phyloP scores from a whole-genome alignment of 805 yeast species.

The Candida ponderosae region DNA sequence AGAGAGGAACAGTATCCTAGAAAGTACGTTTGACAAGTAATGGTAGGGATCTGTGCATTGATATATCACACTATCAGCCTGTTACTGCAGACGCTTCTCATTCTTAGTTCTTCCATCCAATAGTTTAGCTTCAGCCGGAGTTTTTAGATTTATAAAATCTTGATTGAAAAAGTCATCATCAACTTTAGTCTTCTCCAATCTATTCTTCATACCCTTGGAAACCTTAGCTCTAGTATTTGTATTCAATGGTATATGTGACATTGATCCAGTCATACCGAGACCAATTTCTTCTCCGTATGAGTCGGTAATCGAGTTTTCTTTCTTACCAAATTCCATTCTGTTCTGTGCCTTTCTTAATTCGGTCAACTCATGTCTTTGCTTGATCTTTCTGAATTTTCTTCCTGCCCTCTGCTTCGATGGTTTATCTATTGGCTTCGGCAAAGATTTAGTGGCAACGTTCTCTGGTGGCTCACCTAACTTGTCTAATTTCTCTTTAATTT shows the following conservation, averaged over 20 bases:
- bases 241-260: slow-evolving; percentile 24
- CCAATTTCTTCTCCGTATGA: slow-evolving; percentile 78
- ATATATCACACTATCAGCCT: no score
- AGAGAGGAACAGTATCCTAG: no score
- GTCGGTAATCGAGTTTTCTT: slow-evolving; percentile 55
- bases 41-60: no score
- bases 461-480: slow-evolving; percentile 77
- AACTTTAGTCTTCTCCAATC: slow-evolving; percentile 24
- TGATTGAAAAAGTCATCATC: slow-evolving; percentile 12
- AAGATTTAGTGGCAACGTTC: slow-evolving; percentile 46
- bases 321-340: slow-evolving; percentile 73
- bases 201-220: slow-evolving; percentile 50
- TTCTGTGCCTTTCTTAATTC: slow-evolving; percentile 80
- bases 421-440: slow-evolving; percentile 64
- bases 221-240: slow-evolving; percentile 47
- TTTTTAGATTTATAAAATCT: slow-evolving; percentile 10
- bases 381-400: slow-evolving; percentile 65
- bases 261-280: slow-evolving; percentile 50
- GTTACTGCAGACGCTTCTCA: no score
- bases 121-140: not conserved
- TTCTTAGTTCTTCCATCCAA: not conserved
- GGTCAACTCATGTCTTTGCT: slow-evolving; percentile 73
- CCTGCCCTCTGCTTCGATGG: slow-evolving; percentile 87
- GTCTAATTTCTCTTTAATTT: slow-evolving; percentile 56
- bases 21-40: no score